phyloP scores from a whole-genome alignment of 768 basidiomycete species.

The Russula griseocarnosa region DNA sequence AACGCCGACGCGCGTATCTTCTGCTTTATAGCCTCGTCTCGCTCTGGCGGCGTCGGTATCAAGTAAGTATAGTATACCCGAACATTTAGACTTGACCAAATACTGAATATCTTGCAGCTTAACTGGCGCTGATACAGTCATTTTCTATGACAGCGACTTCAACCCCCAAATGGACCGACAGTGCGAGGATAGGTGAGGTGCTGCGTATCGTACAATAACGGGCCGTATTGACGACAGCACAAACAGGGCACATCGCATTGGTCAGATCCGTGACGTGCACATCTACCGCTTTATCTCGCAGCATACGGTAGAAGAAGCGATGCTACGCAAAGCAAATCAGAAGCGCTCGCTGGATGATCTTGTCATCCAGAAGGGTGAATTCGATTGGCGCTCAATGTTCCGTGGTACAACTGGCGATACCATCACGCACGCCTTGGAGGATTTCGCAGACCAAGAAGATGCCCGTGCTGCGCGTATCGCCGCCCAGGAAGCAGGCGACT shows the following conservation, averaged over 20 bases:
- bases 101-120: slow-evolving; percentile 44
- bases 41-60: slow-evolving; percentile 87
- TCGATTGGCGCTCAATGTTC: slow-evolving; percentile 89
- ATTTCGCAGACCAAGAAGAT: slow-evolving; percentile 87
- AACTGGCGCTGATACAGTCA: slow-evolving; percentile 89
- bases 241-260: slow-evolving; percentile 90
- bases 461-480: slow-evolving; percentile 76
- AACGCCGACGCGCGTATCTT: slow-evolving; percentile 74
- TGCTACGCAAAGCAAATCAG: slow-evolving; percentile 97
- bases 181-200: slow-evolving; percentile 82
- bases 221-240: slow-evolving; percentile 16
- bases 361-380: slow-evolving; percentile 91
- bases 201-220: background rate
- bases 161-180: slow-evolving; percentile 98
- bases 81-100: background rate
- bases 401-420: slow-evolving; percentile 46
- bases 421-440: slow-evolving; percentile 70
- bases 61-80: slow-evolving; percentile 60
- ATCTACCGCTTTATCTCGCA: slow-evolving; percentile 91
- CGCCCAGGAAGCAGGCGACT: slow-evolving; percentile 61
- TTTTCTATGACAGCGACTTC: slow-evolving; percentile 97
- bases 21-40: slow-evolving; percentile 85
- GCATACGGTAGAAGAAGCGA: slow-evolving; percentile 92
- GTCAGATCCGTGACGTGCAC: slow-evolving; percentile 93
- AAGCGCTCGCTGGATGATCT: slow-evolving; percentile 87